Conservation (phyloP, 805 yeast species). For the Candida krabiensis region DNA sequence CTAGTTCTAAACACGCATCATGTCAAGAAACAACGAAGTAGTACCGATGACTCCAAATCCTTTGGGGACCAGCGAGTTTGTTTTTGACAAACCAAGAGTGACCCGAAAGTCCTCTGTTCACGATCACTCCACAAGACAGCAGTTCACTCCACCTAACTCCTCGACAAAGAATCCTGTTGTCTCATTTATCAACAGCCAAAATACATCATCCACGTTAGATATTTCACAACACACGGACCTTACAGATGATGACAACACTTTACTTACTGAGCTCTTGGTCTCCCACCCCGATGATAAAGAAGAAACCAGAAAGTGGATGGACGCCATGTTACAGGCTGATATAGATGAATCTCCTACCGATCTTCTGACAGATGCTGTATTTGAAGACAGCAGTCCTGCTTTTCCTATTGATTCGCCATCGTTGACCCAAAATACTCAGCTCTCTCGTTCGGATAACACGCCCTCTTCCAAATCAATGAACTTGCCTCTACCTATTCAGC, state of each 20-base stretch:
- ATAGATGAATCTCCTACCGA: constrained; percentile 13
- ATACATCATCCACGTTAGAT: constrained; percentile 7
- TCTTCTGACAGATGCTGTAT: constrained; percentile 9
- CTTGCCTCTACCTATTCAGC: constrained; percentile 4
- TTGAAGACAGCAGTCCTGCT: constrained; percentile 16
- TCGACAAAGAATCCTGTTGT: constrained; percentile 9
- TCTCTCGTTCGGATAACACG: constrained; percentile 2
- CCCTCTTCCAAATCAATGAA: no score
- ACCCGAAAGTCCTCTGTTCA: background rate
- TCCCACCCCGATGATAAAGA: constrained; percentile 10
- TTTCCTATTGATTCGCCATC: constrained; percentile 20
- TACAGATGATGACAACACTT: constrained; percentile 14
- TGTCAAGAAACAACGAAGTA: constrained; percentile 1
- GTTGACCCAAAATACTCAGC: constrained; percentile 1
- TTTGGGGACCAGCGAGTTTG: constrained; percentile 1
- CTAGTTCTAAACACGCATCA: no score
- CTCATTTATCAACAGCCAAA: constrained; percentile 1
- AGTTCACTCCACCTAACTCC: constrained; percentile 19
- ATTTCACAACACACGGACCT: background rate
- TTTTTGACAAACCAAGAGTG: background rate
- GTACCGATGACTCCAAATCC: constrained; percentile 13
- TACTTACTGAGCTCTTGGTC: constrained; percentile 15
- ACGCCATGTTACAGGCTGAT: constrained; percentile 15
- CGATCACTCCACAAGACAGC: constrained; percentile 1
- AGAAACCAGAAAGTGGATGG: constrained; percentile 21